Base-by-base conservation (phyloP, 257 asterid genomes). In the Solanum sitiens region DNA sequence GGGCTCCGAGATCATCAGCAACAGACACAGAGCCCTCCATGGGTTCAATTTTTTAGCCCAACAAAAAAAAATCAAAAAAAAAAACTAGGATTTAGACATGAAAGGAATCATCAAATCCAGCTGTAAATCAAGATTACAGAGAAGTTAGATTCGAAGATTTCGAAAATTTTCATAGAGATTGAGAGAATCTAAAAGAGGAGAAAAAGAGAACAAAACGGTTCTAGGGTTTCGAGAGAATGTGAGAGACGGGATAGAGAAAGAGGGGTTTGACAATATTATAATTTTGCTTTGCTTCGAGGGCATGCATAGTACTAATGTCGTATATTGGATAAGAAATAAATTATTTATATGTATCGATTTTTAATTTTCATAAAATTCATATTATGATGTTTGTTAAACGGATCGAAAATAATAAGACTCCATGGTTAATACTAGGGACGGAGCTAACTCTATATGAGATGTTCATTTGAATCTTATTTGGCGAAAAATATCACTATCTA, bases 1-100 rank as follows among this genome's bases (percentile, higher is more conserved):
- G 92, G 86, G 89, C 92, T 44, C 90, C 92, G 18, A 91, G 90
- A 76, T 96, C 99, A 53, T 97, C 98, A 88, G 93, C 85, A 85
- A 91, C 90, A 90, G 94, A 56, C 77, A 90, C 91, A 90, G 97
- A 93, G 91, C 94, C 94, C 86, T 93, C 99, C 99, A 95, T 97
- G 45, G 88, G 87, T 85, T 91, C 91, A 87, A 89, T 82, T 82
- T 80, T 82, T 82, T 4, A 79, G 25, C 67, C 23, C 13, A 27
- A 44, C 39, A 18, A 47, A 79, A 80, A 44, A 13, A 23, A 5
- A 3, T 0, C 1, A 47, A 82, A 82, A 30, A 30, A 27, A 4
- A 47, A 4, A 72, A 18, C 88, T 86, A 86, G 92, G 87, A 89
- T 61, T 90, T 42, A 87, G 74, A 85, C 74, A 53, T 8, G 30